Evolutionary conservation across 225 moss, liverwort and hornwort genomes (phyloP).

Genomic region (Polytrichum formosum): DNA sequence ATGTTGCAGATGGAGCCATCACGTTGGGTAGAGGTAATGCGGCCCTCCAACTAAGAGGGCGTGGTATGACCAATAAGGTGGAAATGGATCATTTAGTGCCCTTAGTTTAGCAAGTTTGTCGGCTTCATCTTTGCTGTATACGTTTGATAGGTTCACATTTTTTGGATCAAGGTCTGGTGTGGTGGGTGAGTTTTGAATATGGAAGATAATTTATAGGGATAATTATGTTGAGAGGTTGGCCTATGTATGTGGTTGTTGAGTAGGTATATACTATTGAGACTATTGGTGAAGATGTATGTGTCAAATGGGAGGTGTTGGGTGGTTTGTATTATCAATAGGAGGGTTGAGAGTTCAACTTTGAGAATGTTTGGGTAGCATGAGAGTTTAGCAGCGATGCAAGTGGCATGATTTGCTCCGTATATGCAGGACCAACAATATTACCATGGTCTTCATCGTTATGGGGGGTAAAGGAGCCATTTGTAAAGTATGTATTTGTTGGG

Average conservation of each 20-base stretch:
- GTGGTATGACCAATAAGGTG: neutral
- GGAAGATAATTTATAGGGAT: neutral
- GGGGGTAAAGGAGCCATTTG: neutral
- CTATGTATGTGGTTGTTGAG: neutral
- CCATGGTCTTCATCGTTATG: neutral
- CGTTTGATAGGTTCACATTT: rapidly evolving
- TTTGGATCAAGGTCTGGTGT: neutral
- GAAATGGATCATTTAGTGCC: neutral
- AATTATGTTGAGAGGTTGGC: neutral
- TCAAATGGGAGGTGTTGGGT: neutral
- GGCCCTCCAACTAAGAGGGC: neutral
- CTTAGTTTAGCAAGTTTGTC: neutral
- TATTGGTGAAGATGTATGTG: neutral
- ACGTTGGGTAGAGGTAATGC: neutral
- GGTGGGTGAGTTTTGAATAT: neutral
- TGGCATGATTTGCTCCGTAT: neutral
- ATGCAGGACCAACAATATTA: neutral
- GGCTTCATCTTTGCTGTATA: neutral
- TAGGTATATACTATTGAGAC: neutral
- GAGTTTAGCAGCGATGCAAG: neutral
- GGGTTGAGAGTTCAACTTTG: neutral
- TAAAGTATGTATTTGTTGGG: neutral
- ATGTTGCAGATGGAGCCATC: neutral
- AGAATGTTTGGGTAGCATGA: neutral
- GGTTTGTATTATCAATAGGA: neutral